Conservation (phyloP, 306 rosid species). For the Parietaria judaica region DNA sequence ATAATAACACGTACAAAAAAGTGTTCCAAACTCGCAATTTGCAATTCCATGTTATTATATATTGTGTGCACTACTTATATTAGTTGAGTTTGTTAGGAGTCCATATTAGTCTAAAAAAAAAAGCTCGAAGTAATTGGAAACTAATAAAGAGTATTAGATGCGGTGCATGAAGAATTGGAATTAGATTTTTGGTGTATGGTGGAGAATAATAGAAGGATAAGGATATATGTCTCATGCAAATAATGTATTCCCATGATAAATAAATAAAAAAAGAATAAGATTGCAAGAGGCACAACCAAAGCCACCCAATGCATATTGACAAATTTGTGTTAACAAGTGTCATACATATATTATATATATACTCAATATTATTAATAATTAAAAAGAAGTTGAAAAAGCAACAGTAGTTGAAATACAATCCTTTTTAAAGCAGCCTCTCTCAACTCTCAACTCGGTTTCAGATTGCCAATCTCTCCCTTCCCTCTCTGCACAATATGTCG, state of each 20-base stretch:
- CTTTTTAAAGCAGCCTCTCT: slow-evolving; percentile 24
- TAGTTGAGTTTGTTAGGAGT: too few species aligned
- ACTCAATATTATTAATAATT: background rate
- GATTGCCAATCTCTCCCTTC: slow-evolving; percentile 7
- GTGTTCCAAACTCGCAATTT: too few species aligned
- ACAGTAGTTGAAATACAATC: slow-evolving; percentile 2
- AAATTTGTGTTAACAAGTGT: background rate
- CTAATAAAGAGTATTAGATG: background rate
- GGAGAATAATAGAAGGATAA: slow-evolving; percentile 27
- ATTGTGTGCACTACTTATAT: too few species aligned
- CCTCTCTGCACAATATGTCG: background rate
- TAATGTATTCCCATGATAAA: slow-evolving; percentile 12
- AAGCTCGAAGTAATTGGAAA: background rate
- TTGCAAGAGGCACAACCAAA: slow-evolving; percentile 33
- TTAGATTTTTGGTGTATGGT: slow-evolving; percentile 13
- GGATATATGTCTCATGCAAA: slow-evolving; percentile 22
- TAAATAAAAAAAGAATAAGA: slow-evolving; percentile 21
- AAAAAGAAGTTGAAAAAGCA: background rate
- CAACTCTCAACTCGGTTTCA: slow-evolving; percentile 32
- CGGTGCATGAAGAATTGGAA: background rate
- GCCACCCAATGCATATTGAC: slow-evolving; percentile 36
- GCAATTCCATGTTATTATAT: too few species aligned
- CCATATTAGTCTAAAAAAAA: too few species aligned
- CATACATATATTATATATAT: background rate
- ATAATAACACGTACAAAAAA: too few species aligned